Evolutionary conservation across 495 filamentous ascomycete species (phyloP), one percentile per base, ranked within the genome.

Genomic region (Neurospora sp.): DNA sequence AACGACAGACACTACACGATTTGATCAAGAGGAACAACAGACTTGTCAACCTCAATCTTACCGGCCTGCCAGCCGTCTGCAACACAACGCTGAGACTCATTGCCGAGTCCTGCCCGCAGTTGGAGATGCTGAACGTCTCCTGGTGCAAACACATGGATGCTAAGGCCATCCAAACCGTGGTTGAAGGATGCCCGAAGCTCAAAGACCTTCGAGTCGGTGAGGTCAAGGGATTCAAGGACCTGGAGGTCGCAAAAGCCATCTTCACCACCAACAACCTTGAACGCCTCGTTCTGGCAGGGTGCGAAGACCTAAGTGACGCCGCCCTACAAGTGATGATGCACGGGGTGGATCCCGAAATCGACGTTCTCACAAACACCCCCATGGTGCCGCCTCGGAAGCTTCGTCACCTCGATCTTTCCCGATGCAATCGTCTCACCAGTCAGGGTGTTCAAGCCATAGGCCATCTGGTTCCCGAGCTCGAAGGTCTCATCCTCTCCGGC

Each of bases 41-140:
- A 38, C 86, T 99, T 47, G 86, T 90, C 53, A 90, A 93, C 74
- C 85, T 99, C 75, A 98, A 98, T 78, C 81, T 99, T 18, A 91
- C 92, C 3, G 94, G 94, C 0, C 85, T 98, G 74, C 81, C 87
- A 3, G 89, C 89, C 2, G 92, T 97, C 37, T 94, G 88, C 20
- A 97, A 98, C 77, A 88, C 87, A 16, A 90, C 94, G 8, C 92
- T 94, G 87, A 93, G 91, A 75, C 94, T 97, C 73, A 91, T 99
- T 71, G 90, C 93, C 3, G 86, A 92, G 38, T 90, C 91, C 14
- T 98, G 96, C 74, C 91, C 91, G 1, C 89, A 89, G 47, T 84
- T 99, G 39, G 90, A 96, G 78, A 86, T 85, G 71, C 86, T 98
- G 73, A 96, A 98, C 77, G 86, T 99, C 3, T 94, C 92, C 1